Evolutionary conservation across 2,329 filamentous ascomycete species (phyloP), one percentile per base, ranked within the genome.

Genomic region (Fusarium sp.): DNA sequence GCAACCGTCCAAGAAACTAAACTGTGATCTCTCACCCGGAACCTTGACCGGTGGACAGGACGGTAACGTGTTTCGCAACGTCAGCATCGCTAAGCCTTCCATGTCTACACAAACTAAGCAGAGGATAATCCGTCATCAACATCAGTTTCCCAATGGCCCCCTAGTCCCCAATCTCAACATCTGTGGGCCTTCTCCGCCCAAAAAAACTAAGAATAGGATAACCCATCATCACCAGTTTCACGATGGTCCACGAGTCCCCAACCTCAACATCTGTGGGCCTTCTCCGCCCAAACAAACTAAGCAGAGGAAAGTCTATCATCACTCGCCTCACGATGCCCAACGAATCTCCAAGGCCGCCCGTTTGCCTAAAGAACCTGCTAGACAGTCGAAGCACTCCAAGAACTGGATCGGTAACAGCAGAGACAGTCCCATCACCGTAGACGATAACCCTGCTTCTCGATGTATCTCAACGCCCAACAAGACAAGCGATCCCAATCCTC

Each of bases 291-390:
- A 51, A 24, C 26, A 15, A 26, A 34, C 15, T n/a, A 34, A 12
- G 7, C 15, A 34, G 32, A 34, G n/a, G 32, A n/a, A 15, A 17
- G 32, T n/a, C 9, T 4, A 30, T n/a, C 20, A 28, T n/a, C 38
- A 45, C 19, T 28, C 45, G 7, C 24, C 39, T 42, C 60, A 36
- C 5, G 23, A 42, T 43, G 38, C 15, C 17, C 49, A 39, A 12
- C 46, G 44, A 42, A 19, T 60, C 36, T 21, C 39, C 19, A 70
- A 68, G 49, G 6, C 46, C 14, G 19, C 26, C 21, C 46, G 36
- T 32, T 21, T 34, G 11, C 36, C 19, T 19, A 60, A 55, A 20
- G 47, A 50, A 26, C n/a, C 39, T 26, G 8, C 28, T 34, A 23
- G 6, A 7, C 42, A 64, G 28, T 14, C 17, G 15, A 65, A 44